Evolutionary conservation across 768 basidiomycete species (phyloP).

Genomic region (Mycena vulgaris): DNA sequence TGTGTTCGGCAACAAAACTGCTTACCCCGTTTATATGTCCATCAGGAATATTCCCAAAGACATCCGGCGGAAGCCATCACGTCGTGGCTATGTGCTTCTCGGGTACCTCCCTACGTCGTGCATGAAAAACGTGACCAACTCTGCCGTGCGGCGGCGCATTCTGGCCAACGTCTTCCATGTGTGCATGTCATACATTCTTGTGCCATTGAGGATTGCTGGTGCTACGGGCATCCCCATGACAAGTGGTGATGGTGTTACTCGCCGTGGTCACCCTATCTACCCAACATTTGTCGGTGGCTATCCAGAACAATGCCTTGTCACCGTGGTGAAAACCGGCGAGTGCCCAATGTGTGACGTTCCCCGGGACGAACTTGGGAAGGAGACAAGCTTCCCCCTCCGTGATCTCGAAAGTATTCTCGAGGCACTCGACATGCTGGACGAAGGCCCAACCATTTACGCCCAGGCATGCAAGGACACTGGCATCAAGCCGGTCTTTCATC

Average conservation of each 20-base stretch:
- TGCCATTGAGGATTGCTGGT: background rate
- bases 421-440: background rate
- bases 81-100: background rate
- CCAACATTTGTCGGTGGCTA: constrained; percentile 39
- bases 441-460: background rate
- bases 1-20: background rate
- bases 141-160: background rate
- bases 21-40: background rate
- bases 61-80: background rate
- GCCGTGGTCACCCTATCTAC: constrained; percentile 6
- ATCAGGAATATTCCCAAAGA: constrained; percentile 2
- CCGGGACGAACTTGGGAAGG: background rate
- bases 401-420: background rate
- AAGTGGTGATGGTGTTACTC: constrained; percentile 41
- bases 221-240: constrained; percentile 37
- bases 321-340: background rate
- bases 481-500: constrained; percentile 40
- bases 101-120: background rate
- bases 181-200: background rate
- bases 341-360: background rate
- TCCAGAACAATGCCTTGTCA: constrained; percentile 41
- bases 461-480: constrained; percentile 23
- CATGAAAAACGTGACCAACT: background rate
- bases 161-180: constrained; percentile 1
- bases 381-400: background rate